phyloP scores from a whole-genome alignment of 106 monocot genomes.

The Xerophyta viscosa region DNA sequence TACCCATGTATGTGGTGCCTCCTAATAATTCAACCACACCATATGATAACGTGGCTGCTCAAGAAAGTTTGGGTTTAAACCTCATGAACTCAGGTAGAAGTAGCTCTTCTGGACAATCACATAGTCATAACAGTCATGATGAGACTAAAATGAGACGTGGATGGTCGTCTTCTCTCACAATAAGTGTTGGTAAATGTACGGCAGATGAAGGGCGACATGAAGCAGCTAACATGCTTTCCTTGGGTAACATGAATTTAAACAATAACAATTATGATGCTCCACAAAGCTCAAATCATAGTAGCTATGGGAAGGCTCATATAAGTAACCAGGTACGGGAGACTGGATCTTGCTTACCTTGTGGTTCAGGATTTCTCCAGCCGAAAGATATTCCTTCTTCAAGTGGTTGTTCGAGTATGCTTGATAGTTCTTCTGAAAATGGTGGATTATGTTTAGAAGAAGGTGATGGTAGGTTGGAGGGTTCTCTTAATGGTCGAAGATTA shows the following conservation, averaged over 20 bases:
- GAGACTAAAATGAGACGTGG: slow-evolving; percentile 11
- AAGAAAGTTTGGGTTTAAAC: slow-evolving; percentile 8
- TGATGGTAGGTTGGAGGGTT: slow-evolving; percentile 12
- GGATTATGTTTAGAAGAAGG: slow-evolving; percentile 9
- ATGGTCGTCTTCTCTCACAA: slow-evolving; percentile 13
- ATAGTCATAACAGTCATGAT: slow-evolving; percentile 7
- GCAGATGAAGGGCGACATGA: slow-evolving; percentile 18
- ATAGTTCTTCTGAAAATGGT: slow-evolving; percentile 19
- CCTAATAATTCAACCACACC: slow-evolving; percentile 10
- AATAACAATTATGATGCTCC: slow-evolving; percentile 19
- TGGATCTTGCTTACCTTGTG: slow-evolving; percentile 4
- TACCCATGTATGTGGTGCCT: slow-evolving; percentile 4
- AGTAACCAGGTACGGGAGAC: slow-evolving; percentile 5
- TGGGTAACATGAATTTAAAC: slow-evolving; percentile 22
- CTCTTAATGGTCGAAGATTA: slow-evolving; percentile 15
- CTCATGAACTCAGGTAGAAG: slow-evolving; percentile 11
- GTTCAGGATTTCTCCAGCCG: slow-evolving; percentile 3
- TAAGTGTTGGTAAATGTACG: slow-evolving; percentile 4
- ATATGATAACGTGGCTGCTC: slow-evolving; percentile 3
- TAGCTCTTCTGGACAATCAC: slow-evolving; percentile 3
- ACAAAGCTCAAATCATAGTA: slow-evolving; percentile 10
- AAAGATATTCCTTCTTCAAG: slow-evolving; percentile 8
- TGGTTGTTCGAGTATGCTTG: slow-evolving; percentile 11
- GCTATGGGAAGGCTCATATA: slow-evolving; percentile 4
- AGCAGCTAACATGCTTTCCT: slow-evolving; percentile 15